Percentiles rank a stretch among this genome's conserved stretches.
Evolutionary conservation across 305 asterid genomes (phyloP).

Genomic region (Solanum chacoense): DNA sequence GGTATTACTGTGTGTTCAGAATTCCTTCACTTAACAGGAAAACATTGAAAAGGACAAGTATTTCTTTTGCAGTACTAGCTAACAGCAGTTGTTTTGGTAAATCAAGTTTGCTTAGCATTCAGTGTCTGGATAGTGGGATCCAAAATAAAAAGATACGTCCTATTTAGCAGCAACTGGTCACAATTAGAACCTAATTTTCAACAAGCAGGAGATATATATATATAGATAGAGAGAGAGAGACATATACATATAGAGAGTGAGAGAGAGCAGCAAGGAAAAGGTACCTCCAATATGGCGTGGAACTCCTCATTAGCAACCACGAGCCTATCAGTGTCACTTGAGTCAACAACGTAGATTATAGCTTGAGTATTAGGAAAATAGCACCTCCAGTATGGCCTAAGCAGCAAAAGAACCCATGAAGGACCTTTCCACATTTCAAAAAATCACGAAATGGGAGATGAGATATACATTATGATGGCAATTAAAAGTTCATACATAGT

Average conservation of each 20-base stretch:
- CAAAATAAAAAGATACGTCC: not conserved
- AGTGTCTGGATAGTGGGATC: not conserved
- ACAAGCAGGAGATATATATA: not conserved
- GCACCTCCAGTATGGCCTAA: constrained; percentile 94
- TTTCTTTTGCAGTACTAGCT: not conserved
- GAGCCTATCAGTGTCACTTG: constrained; percentile 94
- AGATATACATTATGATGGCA: not conserved
- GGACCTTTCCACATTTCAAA: not conserved
- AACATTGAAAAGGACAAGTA: not conserved
- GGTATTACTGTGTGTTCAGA: not conserved
- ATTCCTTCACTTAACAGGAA: not conserved
- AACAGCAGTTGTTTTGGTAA: not conserved
- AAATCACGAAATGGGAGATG: not conserved
- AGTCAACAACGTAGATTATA: constrained; percentile 93
- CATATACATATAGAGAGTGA: not conserved
- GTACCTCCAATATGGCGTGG: constrained; percentile 89
- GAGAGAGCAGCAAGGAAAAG: not conserved
- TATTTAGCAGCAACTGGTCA: not conserved
- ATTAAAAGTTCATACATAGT: not conserved
- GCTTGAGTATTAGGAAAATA: constrained; percentile 98
- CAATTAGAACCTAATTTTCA: not conserved
- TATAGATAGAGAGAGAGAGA: not conserved
- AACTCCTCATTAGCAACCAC: constrained; percentile 91
- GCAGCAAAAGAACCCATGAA: constrained; percentile 1
- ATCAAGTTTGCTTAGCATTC: not conserved